Evolutionary conservation across 2,329 filamentous ascomycete species (phyloP), one percentile per base, ranked within the genome.

Genomic region (Fusarium chaquense): DNA sequence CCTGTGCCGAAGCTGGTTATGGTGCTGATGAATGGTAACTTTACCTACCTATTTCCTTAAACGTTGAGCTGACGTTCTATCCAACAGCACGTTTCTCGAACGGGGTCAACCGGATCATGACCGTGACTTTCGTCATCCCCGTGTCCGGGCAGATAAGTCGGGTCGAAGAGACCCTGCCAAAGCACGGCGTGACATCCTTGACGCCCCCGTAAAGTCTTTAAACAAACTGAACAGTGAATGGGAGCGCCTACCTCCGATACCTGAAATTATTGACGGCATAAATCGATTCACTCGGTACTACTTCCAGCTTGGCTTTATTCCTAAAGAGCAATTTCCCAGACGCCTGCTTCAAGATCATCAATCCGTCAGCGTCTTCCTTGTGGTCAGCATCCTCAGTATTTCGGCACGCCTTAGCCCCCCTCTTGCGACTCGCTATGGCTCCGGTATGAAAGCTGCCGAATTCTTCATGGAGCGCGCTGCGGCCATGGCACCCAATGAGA

Each of bases 251-350:
- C 85, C 86, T 13, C 82, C 83, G 3, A 71, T 86, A 18, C 75
- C 79, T 3, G 82, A 85, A 44, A 80, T 87, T 53, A 78, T 87
- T 26, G 85, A 87, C 50, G 85, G 81, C 8, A 82, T 88, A 62
- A 79, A 84, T 60, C 82, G 81, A 43, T 88, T 89, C 69, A 87
- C 83, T 1, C 78, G 78, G 9, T 82, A 87, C 69, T 89, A 87
- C 73, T 88, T 88, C 67, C 87, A 89, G 75, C 82, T 89, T 9
- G 85, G 87, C 26, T 89, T 89, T 71, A 85, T 89, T 35, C 84
- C 84, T 7, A 87, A 86, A 75, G 79, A 84, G 26, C 77, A 81
- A 52, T 87, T 88, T 54, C 78, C 81, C 2, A 77, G 82, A 26
- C 80, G 80, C 9, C 78, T 89, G n/a, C 79, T 78, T 40, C 80